These are phyloP conservation scores for Dothistroma septosporum DNA, from an alignment of 2,329 filamentous ascomycete species.

Conservation along the genomic window DNA sequence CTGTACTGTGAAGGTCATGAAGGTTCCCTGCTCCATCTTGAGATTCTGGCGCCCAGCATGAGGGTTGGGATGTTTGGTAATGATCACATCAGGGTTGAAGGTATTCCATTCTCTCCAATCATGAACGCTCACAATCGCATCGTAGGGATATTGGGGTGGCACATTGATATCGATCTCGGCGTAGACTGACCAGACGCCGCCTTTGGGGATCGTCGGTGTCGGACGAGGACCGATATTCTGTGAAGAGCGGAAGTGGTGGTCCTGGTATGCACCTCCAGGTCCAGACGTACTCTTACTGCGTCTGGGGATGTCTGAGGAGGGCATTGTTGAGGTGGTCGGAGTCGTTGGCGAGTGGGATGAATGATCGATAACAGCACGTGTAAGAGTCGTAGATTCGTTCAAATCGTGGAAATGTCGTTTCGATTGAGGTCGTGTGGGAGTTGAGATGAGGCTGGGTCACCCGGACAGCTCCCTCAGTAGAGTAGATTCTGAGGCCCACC, in stretches of 20 bases:
- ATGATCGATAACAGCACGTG: neutral
- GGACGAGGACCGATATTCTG: conserved; percentile 27
- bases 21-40: conserved; percentile 38
- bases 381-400: neutral
- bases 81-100: conserved; percentile 44
- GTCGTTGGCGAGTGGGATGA: neutral
- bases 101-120: conserved; percentile 46
- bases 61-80: conserved; percentile 39
- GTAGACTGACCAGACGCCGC: conserved; percentile 31
- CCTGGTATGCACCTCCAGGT: conserved; percentile 17
- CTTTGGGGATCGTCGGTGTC: conserved; percentile 29
- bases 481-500: no score
- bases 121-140: conserved; percentile 42
- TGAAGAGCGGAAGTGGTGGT: conserved; percentile 29
- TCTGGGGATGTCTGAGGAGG: neutral
- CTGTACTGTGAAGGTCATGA: conserved; percentile 43
- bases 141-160: conserved; percentile 42
- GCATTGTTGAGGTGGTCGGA: neutral
- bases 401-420: neutral
- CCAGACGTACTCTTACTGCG: neutral
- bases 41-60: conserved; percentile 13
- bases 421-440: neutral
- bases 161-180: conserved; percentile 39
- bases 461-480: no score
- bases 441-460: neutral